Percentiles rank a stretch among this genome's conserved stretches.
Conservation (phyloP, 169 alveolate species). For the Plasmodium sp. region DNA sequence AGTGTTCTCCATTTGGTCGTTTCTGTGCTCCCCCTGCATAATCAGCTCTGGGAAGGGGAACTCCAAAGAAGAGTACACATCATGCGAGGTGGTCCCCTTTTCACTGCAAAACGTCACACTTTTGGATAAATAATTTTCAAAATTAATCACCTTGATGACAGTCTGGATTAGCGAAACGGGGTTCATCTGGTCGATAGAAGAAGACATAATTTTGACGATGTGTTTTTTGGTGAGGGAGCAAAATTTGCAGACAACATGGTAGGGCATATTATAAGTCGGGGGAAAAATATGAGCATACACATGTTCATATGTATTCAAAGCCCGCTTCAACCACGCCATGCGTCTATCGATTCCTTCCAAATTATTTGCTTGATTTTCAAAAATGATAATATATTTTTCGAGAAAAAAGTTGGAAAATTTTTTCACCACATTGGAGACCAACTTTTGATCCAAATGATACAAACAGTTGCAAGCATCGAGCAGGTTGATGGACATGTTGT, state of each 20-base stretch:
- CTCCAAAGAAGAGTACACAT: conserved; percentile 8
- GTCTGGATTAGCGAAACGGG: conserved; percentile 37
- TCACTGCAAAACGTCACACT: neutral
- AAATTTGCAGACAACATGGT: conserved; percentile 28
- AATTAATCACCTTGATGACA: conserved; percentile 58
- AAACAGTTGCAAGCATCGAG: conserved; percentile 70
- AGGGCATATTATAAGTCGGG: conserved; percentile 29
- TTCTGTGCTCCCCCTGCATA: neutral
- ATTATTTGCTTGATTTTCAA: conserved; percentile 50
- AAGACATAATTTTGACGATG: conserved; percentile 53
- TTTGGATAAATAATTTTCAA: conserved; percentile 48
- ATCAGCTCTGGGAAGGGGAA: conserved; percentile 60
- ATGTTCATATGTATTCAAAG: conserved; percentile 60
- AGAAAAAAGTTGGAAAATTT: conserved; percentile 49
- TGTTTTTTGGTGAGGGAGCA: conserved; percentile 56
- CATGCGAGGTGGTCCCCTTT: neutral
- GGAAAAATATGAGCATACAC: conserved; percentile 52
- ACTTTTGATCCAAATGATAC: conserved; percentile 18
- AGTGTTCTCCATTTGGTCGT: neutral
- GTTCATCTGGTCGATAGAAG: conserved; percentile 45
- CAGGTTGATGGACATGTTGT: conserved; percentile 9
- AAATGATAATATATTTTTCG: conserved; percentile 45
- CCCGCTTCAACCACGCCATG: conserved; percentile 63
- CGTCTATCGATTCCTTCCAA: conserved; percentile 68
- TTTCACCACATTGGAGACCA: conserved; percentile 5